These are phyloP conservation scores for Vigna mungo DNA, from an alignment of 306 rosid species.

Conservation along the genomic window DNA sequence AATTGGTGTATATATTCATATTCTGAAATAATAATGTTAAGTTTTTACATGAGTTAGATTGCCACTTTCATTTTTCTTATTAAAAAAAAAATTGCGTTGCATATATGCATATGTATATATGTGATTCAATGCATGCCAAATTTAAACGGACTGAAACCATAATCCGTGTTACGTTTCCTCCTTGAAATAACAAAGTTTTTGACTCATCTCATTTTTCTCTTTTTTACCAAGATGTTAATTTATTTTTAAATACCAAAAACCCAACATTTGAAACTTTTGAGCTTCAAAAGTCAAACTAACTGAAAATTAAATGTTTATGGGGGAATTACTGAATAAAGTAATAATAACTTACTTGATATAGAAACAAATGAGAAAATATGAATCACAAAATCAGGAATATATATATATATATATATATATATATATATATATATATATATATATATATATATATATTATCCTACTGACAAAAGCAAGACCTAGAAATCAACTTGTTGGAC, in stretches of 20 bases:
- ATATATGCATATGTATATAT: not conserved
- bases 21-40: not conserved
- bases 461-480: too few relatives aligned
- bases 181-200: not conserved
- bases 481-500: too few relatives aligned
- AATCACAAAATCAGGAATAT: too few relatives aligned
- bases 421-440: too few relatives aligned
- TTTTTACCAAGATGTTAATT: not conserved
- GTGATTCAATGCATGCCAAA: constrained; percentile 1
- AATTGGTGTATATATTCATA: not conserved
- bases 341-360: not conserved
- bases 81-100: not conserved
- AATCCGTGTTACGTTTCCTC: not conserved
- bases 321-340: not conserved
- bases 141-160: not conserved
- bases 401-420: too few relatives aligned
- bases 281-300: not conserved
- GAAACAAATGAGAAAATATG: too few relatives aligned
- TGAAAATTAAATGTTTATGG: not conserved
- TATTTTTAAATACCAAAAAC: not conserved
- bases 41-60: not conserved
- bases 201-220: not conserved
- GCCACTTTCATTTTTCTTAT: not conserved
- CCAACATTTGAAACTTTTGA: not conserved
- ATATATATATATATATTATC: too few relatives aligned